phyloP scores from a whole-genome alignment of 176 grass and related monocot genomes.

The Avena insularis region DNA sequence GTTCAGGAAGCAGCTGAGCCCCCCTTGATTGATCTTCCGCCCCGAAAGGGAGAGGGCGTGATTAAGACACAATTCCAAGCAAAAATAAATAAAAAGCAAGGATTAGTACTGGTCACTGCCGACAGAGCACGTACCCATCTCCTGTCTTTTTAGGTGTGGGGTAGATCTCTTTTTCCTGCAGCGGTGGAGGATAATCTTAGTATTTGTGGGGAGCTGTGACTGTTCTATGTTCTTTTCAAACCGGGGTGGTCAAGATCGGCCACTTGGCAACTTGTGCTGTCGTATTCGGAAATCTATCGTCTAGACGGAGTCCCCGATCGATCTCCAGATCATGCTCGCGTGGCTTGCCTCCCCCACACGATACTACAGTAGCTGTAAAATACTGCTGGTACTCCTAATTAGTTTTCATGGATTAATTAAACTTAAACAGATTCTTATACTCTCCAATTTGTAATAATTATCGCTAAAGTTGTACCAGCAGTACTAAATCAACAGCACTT shows the following conservation, averaged over 20 bases:
- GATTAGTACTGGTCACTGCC: neutral
- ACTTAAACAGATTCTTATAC: too few species aligned
- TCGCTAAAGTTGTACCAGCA: too few species aligned
- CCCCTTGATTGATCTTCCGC: neutral
- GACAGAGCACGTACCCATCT: neutral
- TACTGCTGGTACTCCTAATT: too few species aligned
- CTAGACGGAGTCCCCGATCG: neutral
- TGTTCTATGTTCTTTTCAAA: neutral
- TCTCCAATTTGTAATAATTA: too few species aligned
- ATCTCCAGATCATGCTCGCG: neutral
- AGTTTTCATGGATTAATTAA: too few species aligned
- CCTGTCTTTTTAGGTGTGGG: too few species aligned
- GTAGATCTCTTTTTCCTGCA: too few species aligned
- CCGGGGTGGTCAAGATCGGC: neutral
- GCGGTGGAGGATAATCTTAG: too few species aligned
- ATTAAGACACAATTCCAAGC: neutral
- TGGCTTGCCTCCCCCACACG: too few species aligned
- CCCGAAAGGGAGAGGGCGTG: neutral
- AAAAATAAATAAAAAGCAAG: neutral
- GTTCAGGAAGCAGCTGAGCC: slow-evolving; percentile 1
- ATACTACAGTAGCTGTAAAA: too few species aligned
- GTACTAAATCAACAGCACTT: too few species aligned
- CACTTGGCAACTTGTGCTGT: slow-evolving; percentile 12
- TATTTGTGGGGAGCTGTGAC: neutral
- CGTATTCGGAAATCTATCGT: neutral